Evolutionary conservation across 495 filamentous ascomycete species (phyloP), one percentile per base, ranked within the genome.

Genomic region (Barbatosphaeria neglecta): DNA sequence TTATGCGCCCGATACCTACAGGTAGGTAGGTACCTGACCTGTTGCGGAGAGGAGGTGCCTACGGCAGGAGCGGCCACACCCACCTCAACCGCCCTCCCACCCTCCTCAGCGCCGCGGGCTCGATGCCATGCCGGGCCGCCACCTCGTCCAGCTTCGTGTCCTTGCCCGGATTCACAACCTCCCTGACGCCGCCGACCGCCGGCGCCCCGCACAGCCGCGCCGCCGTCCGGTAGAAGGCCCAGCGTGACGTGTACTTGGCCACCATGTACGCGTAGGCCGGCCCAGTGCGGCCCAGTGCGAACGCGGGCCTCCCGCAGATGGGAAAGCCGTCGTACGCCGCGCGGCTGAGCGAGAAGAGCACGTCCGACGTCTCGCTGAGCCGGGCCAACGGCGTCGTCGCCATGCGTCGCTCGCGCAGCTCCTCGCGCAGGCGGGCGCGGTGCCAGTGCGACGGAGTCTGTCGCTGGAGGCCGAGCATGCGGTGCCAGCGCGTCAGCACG

Each of bases 151-250:
- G 50, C 53, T 74, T 76, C 22, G 56, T 28, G 22, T 72, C 64
- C 54, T 74, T 76, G 44, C 45, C 54, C 6, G 72, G 69, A 56
- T 75, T 76, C 16, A 76, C 61, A 23, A 75, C 73, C 58, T 76
- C 73, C 10, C 64, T 49, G 23, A 76, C 64, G 8, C 20, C 24
- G 19, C 31, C 24, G 37, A 31, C 25, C 22, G 61, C 28, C 20
- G 55, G 61, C 25, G 50, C 53, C 1, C 59, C 50, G 54, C 68
- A 72, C 19, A 73, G 57, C 9, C 54, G 39, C 40, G 70, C 69
- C n/a, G 59, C 56, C 10, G 50, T 52, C 41, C 64, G 63, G 46
- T 74, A 75, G 48, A 73, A 77, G 19, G 49, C 55, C 65, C 72
- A 77, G 41, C 73, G 66, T 22, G 54, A 65, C 10, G 70, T 75